Evolutionary conservation across 805 yeast genomes (phyloP), one percentile per base, ranked within the genome.

Genomic region (Kluyveromyces wickerhamii): DNA sequence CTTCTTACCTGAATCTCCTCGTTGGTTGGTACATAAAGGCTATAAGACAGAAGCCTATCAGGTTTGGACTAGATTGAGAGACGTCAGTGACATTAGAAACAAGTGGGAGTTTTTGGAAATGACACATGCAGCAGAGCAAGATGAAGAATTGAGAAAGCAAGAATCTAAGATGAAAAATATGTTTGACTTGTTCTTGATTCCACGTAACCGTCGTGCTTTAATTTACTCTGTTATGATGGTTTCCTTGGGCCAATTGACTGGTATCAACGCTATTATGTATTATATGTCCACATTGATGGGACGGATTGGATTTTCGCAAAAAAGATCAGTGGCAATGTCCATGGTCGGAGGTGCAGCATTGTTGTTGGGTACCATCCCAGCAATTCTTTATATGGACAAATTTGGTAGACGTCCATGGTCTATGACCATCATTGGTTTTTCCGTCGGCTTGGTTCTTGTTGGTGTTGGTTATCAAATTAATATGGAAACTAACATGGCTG

Each of bases 301-400:
- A 3, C 59, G 63, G 21, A 72, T 77, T 48, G 81, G 81, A 6
- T 77, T 77, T 56, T 41, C 52, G 38, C 55, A 57, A 14, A 70
- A 70, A 48, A 54, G 67, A 34, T 60, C 78, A 16, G 79, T 76
- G 7, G 72, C 74, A 47, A 75, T 77, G 82, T 75, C 82, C 7
- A 65, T 75, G 49, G 83, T 77, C 15, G 81, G 81, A 34, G 83
- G 83, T 47, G 82, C 78, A 23, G 63, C 81, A 1, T 57, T 76
- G 28, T 52, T 77, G 43, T 29, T 77, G 8, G 84, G 83, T 48
- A 71, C 82, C 7, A 75, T 77, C 45, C 83, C 83, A 16, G 82
- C 81, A 10, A 68, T 76, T 35, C 44, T 72, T 38, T 74, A 55
- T 55, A 72, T 66, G 79, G 82, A 69, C 46, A 59, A 61, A 26